Percentiles rank a stretch among this genome's conserved stretches.
These are phyloP conservation scores for Oryza glumipatula DNA, from an alignment of 176 grass and related monocot genomes.

Conservation along the genomic window DNA sequence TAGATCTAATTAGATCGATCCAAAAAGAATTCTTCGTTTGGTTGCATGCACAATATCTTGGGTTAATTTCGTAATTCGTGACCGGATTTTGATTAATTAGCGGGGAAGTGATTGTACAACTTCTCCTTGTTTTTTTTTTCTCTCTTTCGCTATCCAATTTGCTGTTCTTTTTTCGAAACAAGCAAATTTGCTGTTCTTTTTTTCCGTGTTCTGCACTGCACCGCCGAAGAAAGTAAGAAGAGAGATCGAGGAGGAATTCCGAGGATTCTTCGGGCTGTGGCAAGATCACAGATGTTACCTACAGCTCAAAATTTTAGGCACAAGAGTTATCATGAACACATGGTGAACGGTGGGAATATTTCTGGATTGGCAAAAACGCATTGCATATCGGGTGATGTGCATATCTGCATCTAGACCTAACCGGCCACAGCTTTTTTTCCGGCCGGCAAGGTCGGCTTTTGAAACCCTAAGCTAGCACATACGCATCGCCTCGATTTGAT, in stretches of 20 bases:
- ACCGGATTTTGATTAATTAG: conserved; percentile 2
- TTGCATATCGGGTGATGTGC: conserved; percentile 41
- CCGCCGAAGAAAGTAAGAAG: conserved; percentile 26
- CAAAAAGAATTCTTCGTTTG: neutral
- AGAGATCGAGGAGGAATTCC: conserved; percentile 10
- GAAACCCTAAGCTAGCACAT: conserved; percentile 46
- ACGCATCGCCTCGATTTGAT: conserved; percentile 1
- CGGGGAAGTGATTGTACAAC: neutral
- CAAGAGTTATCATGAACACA: conserved; percentile 40
- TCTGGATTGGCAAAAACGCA: conserved; percentile 44
- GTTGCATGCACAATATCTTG: conserved; percentile 26
- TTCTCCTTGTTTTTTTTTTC: neutral
- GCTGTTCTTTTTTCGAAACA: neutral
- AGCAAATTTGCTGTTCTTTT: neutral
- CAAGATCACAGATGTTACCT: conserved; percentile 51
- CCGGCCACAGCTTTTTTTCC: neutral
- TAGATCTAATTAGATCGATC: conserved; percentile 45
- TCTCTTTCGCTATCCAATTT: conserved; percentile 10
- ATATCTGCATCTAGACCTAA: conserved; percentile 42
- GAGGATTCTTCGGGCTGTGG: conserved; percentile 42
- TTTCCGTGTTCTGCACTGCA: conserved; percentile 35
- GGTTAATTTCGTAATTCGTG: neutral
- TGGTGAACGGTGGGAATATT: conserved; percentile 54
- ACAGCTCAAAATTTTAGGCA: conserved; percentile 65
- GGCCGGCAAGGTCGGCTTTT: conserved; percentile 41